These are phyloP conservation scores for Kentomonas sorsogonicus DNA, from an alignment of 208 protist species.

Conservation along the genomic window DNA sequence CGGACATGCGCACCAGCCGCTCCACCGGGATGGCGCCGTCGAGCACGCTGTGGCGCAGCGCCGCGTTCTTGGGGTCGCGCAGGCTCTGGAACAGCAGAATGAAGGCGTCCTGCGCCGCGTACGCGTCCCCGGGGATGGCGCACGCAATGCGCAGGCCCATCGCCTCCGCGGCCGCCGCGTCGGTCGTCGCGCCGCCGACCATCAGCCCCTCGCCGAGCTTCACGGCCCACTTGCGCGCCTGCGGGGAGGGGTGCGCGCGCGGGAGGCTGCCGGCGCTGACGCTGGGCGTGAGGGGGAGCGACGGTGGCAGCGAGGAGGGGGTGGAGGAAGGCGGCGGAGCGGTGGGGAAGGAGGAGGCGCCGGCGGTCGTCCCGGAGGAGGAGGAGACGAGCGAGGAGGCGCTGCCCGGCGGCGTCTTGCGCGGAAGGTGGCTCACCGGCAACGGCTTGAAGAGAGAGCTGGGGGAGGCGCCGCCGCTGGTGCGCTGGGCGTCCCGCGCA, in stretches of 20 bases:
- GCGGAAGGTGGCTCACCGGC: no score
- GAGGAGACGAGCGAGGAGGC: no score
- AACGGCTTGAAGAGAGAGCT: no score
- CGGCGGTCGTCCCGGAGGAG: no score
- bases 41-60: conserved; percentile 49
- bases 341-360: no score
- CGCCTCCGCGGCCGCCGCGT: background rate
- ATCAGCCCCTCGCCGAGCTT: conserved; percentile 31
- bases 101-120: conserved; percentile 53
- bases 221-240: conserved; percentile 6
- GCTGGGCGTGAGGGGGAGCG: background rate
- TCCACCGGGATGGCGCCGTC: conserved; percentile 63
- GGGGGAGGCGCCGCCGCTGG: no score
- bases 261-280: conserved; percentile 3
- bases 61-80: conserved; percentile 61
- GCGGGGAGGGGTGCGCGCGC: background rate
- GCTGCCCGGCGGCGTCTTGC: no score
- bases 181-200: background rate
- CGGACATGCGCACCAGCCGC: conserved; percentile 56
- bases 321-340: no score
- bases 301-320: conserved; percentile 2
- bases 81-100: conserved; percentile 63
- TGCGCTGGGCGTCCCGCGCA: no score
- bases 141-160: conserved; percentile 43
- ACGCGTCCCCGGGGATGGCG: conserved; percentile 44